Evolutionary conservation across 495 filamentous ascomycete species (phyloP).

Genomic region (Podospora fimiseda): DNA sequence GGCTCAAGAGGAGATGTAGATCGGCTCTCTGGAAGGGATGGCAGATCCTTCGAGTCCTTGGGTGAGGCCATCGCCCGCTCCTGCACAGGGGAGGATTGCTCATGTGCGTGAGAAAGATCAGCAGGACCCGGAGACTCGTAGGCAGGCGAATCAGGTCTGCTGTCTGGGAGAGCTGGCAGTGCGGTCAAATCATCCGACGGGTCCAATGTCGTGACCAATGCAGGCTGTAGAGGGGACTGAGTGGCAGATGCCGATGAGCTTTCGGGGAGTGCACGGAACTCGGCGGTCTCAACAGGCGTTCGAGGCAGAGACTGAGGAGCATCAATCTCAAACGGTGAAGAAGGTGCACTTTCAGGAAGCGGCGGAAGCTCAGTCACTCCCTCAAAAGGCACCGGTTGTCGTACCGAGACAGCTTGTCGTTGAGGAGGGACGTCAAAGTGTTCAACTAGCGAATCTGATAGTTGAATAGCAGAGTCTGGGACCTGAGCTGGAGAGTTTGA

Average conservation of each 20-base stretch:
- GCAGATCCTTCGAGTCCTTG: background rate
- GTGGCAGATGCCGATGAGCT: background rate
- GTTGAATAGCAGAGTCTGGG: too few relatives aligned
- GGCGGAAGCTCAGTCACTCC: too few relatives aligned
- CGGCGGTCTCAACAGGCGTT: background rate
- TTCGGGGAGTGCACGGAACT: background rate
- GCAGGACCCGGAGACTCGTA: background rate
- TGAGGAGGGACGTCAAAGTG: too few relatives aligned
- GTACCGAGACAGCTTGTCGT: too few relatives aligned
- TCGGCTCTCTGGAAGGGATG: background rate
- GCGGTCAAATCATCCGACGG: background rate
- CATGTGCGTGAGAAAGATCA: too few relatives aligned
- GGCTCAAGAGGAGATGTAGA: background rate
- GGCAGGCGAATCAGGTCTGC: background rate
- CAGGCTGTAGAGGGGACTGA: background rate
- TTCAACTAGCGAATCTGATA: too few relatives aligned
- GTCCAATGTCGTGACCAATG: too few relatives aligned
- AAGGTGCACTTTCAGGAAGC: too few relatives aligned
- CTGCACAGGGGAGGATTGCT: too few relatives aligned
- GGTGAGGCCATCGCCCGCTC: background rate
- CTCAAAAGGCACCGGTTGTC: too few relatives aligned
- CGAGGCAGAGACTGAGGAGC: background rate
- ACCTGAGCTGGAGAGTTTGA: background rate
- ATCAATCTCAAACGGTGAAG: too few relatives aligned
- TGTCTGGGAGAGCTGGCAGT: constrained; percentile 1